Evolutionary conservation across 768 basidiomycete genomes (phyloP), one percentile per base, ranked within the genome.

Genomic region (Leccinum obscurum): DNA sequence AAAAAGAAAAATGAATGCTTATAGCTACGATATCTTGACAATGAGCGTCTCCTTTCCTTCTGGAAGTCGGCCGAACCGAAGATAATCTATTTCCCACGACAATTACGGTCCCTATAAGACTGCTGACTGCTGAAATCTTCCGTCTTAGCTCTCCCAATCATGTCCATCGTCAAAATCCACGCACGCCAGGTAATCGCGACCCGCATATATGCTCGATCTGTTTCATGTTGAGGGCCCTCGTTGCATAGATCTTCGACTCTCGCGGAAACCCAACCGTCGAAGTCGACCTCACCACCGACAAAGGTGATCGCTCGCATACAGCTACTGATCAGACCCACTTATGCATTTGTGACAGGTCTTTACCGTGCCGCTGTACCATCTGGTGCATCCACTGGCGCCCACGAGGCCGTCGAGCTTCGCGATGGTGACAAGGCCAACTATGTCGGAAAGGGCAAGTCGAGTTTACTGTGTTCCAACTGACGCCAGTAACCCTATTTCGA

Each of bases 381-480:
- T 61, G 97, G 97, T 75, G 97, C 97, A 48, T 99, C 97, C 59
- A 98, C 97, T 56, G 97, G 97, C 81, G 81, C 92, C 66, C 93
- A 99, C 76, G 97, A 99, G 78, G 97, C 97, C 63, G 93, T 98
- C 67, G 97, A 99, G 80, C 91, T 99, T 77, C 93, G 97, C 68
- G 97, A 99, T 77, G 90, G 89, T 64, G 95, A 94, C 81, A 97
- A 97, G 79, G 77, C 77, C 66, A 85, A 86, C 70, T 99, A 97
- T 75, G 85, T 97, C 68, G 97, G 97, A 71, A 99, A 98, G 83
- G 96, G 96, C 90, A 69, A 61, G 84, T 64, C 10, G 17, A 53
- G 6, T 20, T 35, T 30, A 53, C 22, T 35, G 15, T 8, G 22
- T 37, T 51, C 35, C 52, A 9, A 32, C 41, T n/a, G 37, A 35